Evolutionary conservation across 148 eudicot genomes (phyloP).

Genomic region (Rhododendron griersonianum): DNA sequence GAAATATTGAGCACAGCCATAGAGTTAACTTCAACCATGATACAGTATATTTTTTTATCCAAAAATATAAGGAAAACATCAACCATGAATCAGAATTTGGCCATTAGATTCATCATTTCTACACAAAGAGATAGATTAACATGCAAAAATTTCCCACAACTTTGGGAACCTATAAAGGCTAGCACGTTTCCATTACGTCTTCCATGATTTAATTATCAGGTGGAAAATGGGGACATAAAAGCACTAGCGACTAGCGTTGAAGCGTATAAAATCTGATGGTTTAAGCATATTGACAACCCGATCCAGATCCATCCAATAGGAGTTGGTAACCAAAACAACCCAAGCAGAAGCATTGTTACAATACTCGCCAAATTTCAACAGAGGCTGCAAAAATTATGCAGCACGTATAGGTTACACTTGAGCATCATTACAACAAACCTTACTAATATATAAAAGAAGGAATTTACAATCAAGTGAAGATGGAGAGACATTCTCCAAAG

Average conservation of each 20-base stretch:
- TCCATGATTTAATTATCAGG: not conserved
- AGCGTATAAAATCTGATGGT: not conserved
- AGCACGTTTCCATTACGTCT: not conserved
- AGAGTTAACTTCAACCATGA: not conserved
- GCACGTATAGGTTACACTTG: not conserved
- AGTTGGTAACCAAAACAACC: not conserved
- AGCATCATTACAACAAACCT: not conserved
- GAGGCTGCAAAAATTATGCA: conserved; percentile 7
- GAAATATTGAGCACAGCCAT: not conserved
- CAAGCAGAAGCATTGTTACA: not conserved
- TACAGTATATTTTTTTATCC: too few relatives aligned
- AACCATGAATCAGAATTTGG: not conserved
- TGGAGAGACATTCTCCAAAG: conserved; percentile 5
- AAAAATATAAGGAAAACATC: not conserved
- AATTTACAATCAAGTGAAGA: conserved; percentile 12
- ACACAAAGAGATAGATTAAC: not conserved
- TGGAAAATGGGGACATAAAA: not conserved
- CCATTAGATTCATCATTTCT: not conserved
- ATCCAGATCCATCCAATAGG: not conserved
- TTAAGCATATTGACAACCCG: not conserved
- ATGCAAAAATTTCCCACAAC: not conserved
- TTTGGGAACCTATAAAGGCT: not conserved
- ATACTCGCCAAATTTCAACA: not conserved
- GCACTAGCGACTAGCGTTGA: not conserved
- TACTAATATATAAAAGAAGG: not conserved